Base-by-base conservation (phyloP, 306 rosid species). In the Mimosa pudica region DNA sequence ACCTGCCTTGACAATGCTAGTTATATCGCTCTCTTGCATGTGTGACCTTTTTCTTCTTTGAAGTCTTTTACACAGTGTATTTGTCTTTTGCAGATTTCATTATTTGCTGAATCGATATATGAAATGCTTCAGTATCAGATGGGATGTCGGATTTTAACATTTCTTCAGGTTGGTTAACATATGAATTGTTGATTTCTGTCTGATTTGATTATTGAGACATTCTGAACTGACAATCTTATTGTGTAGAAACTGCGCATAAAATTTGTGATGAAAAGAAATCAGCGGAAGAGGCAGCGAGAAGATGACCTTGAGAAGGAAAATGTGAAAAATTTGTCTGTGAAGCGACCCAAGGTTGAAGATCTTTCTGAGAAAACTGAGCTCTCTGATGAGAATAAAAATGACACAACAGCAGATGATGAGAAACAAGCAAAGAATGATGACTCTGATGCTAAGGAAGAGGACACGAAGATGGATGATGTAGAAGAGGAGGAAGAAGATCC, bases 101-200 rank as follows among this genome's bases (percentile, higher is more conserved):
- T 96, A 81, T 93, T 96, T 87, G 96, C 97, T 4, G 99, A 96
- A 82, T 83, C 98, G n/a, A 84, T 93, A 36, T 83, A 88, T 90
- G 99, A 96, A 90, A 96, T 93, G 99, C 92, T 96, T 86, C 99
- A 96, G 85, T 93, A 86, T 88, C 97, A 90, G 88, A 91, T 96
- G 98, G 99, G 99, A 65, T 77, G 83, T 84, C 89, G 88, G 58
- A 85, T 96, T 79, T 85, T 96, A 74, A 70, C 92, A 79, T 93
- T 96, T 88, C 92, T 96, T 68, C 97, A 93, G 99, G 99, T 91
- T 81, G 61, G 94, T 86, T 70, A 46, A 74, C 51, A 42, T 17
- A 42, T 74, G 10, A 20, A 47, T 67, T 46, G 20, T 69, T 36
- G 78, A 47, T 38, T 48, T 55, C 69, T 78, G 36, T 61, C 32